Evolutionary conservation across 1,284 basidiomycete species (phyloP), one percentile per base, ranked within the genome.

Genomic region (Leucoagaricus sp.): DNA sequence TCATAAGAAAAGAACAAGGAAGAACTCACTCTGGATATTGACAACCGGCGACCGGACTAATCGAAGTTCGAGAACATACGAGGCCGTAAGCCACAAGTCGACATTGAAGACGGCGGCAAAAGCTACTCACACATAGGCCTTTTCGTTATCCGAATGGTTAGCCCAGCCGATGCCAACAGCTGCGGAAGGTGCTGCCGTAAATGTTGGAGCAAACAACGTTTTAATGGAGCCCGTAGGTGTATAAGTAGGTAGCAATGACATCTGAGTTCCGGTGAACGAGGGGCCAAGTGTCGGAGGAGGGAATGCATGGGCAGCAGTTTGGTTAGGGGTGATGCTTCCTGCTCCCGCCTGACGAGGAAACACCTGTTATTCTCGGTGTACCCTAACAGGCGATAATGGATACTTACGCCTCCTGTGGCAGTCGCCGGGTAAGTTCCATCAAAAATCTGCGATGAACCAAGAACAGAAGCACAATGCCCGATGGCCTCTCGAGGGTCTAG

Each of bases 161-260:
- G 69, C 72, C 91, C 91, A 93, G 33, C 90, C 91, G 52, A 72
- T 76, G 15, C 89, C 90, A 2, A 80, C 81, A 49, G 69, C 64
- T 41, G 80, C 76, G 19, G 73, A 75, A 21, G 76, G 72, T 13
- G 78, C 75, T 17, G 75, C 67, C 4, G 82, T 83, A 65, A 83
- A 83, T 13, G 82, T 83, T 8, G 83, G 82, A 31, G 67, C 76
- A 36, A 76, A 70, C 17, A 86, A 74, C n/a, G 81, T 81, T 54
- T 77, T 75, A 55, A 84, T 64, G 0, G 77, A 68, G 13, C 84
- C 86, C 1, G 89, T 89, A 6, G 82, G 75, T 4, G 89, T 89
- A 72, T 87, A 89, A n/a, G 80, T 81, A 5, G 85, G 81, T 15
- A 87, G 69, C 33, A 77, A 62, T 2, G 64, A 56, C 23, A 76